Percentiles rank a stretch among this genome's conserved stretches.
These are phyloP conservation scores for Nemania serpens DNA, from an alignment of 2,329 filamentous ascomycete species.

Conservation along the genomic window DNA sequence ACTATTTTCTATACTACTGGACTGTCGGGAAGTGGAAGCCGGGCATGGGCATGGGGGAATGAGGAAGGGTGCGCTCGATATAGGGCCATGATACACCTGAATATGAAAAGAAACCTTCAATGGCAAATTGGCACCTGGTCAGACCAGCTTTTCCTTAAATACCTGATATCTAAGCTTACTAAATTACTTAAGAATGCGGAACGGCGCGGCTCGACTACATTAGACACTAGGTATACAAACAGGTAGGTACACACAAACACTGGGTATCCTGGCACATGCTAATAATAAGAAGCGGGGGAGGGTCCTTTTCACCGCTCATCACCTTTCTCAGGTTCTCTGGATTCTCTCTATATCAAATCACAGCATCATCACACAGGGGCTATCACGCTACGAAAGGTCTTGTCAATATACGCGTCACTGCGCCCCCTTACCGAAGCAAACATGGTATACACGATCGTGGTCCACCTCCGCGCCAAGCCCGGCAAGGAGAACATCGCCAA, in stretches of 20 bases:
- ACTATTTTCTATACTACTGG: too few relatives aligned
- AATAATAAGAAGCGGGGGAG: constrained; percentile 9
- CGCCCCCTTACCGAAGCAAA: neutral
- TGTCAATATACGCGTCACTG: too few relatives aligned
- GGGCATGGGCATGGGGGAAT: too few relatives aligned
- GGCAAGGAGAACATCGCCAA: constrained; percentile 67
- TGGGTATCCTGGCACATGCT: neutral
- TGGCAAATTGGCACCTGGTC: too few relatives aligned
- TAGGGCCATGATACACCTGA: too few relatives aligned
- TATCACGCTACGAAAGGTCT: neutral
- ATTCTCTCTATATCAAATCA: neutral
- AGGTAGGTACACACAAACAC: neutral
- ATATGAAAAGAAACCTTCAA: too few relatives aligned
- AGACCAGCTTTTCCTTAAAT: too few relatives aligned
- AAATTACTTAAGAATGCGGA: neutral
- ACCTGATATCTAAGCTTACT: neutral
- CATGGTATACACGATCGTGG: constrained; percentile 72
- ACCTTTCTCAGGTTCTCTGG: neutral
- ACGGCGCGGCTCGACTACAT: neutral
- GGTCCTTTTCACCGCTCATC: constrained; percentile 7
- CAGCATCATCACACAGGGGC: neutral
- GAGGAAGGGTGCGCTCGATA: too few relatives aligned
- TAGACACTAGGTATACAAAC: too few relatives aligned
- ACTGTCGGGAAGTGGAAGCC: too few relatives aligned
- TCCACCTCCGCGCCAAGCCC: constrained; percentile 72